These are phyloP conservation scores for Mycena maculata DNA, from an alignment of 768 basidiomycete genomes.

Conservation along the genomic window DNA sequence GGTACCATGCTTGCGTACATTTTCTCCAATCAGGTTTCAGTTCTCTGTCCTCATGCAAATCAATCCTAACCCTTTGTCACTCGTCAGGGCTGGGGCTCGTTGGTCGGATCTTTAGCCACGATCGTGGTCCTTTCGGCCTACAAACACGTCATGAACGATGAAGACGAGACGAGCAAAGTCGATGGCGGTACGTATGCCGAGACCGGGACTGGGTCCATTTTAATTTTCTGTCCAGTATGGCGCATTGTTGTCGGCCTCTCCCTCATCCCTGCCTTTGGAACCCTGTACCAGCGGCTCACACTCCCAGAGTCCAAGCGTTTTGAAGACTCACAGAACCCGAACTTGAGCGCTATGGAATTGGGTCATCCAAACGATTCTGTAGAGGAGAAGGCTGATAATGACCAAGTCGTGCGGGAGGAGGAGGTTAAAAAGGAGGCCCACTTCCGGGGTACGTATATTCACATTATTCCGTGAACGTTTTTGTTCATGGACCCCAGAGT, in stretches of 20 bases:
- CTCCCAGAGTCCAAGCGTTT: constrained; percentile 75
- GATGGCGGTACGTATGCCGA: constrained; percentile 70
- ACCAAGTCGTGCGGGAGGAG: constrained; percentile 26
- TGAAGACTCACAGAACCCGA: constrained; percentile 56
- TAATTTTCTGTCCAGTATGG: too few species aligned
- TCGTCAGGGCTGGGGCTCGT: constrained; percentile 76
- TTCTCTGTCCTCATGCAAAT: not conserved
- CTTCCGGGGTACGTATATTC: constrained; percentile 52
- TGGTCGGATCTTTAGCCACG: constrained; percentile 69
- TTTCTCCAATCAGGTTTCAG: constrained; percentile 61
- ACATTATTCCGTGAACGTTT: not conserved
- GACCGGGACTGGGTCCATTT: too few species aligned
- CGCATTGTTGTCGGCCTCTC: constrained; percentile 77
- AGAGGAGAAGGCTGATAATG: constrained; percentile 9
- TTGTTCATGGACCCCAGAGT: constrained; percentile 57
- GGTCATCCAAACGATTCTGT: constrained; percentile 34
- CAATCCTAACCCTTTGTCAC: not conserved
- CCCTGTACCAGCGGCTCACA: constrained; percentile 80
- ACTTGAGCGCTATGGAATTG: constrained; percentile 42
- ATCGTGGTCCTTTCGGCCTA: constrained; percentile 75
- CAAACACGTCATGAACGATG: constrained; percentile 69
- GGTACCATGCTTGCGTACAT: constrained; percentile 83
- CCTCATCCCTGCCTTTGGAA: constrained; percentile 77
- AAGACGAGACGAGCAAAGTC: constrained; percentile 69
- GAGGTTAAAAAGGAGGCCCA: constrained; percentile 59